phyloP scores from a whole-genome alignment of 2,329 filamentous ascomycete genomes.

The Dactylellina parvicollis region DNA sequence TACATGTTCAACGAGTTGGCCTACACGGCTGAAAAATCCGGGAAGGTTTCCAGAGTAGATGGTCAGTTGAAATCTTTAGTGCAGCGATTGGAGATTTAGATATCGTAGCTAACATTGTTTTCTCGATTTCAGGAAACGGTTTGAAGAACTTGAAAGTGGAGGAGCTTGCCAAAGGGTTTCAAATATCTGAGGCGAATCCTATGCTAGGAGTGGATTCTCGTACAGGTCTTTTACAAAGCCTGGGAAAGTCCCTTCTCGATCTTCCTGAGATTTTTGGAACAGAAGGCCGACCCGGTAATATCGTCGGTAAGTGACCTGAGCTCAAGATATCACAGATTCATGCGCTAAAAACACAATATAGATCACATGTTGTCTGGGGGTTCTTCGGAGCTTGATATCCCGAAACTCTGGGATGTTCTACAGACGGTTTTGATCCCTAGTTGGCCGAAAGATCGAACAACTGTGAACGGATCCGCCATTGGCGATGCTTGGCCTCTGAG shows the following conservation, averaged over 20 bases:
- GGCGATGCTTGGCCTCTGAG: conserved; percentile 95
- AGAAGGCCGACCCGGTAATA: conserved; percentile 24
- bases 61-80: conserved; percentile 82
- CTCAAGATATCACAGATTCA: conserved; percentile 25
- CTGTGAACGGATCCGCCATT: conserved; percentile 85
- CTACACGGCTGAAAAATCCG: conserved; percentile 79
- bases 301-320: conserved; percentile 12
- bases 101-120: conserved; percentile 83
- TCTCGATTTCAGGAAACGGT: conserved; percentile 80
- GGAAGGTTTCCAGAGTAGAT: conserved; percentile 88
- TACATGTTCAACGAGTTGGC: conserved; percentile 68
- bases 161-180: conserved; percentile 62
- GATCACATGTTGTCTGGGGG: conserved; percentile 80
- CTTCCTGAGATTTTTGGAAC: conserved; percentile 17
- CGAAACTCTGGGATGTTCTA: conserved; percentile 87
- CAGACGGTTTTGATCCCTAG: conserved; percentile 87
- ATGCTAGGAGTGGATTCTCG: conserved; percentile 64
- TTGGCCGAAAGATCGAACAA: conserved; percentile 87
- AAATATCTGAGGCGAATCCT: conserved; percentile 63
- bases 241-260: conserved; percentile 88
- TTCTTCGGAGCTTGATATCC: conserved; percentile 83
- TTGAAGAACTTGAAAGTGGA: conserved; percentile 64
- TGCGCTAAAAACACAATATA: conserved; percentile 76
- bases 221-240: conserved; percentile 85
- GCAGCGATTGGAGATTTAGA: conserved; percentile 83